Evolutionary conservation across 1,284 basidiomycete species (phyloP).

Genomic region (Microbotryum violaceum): DNA sequence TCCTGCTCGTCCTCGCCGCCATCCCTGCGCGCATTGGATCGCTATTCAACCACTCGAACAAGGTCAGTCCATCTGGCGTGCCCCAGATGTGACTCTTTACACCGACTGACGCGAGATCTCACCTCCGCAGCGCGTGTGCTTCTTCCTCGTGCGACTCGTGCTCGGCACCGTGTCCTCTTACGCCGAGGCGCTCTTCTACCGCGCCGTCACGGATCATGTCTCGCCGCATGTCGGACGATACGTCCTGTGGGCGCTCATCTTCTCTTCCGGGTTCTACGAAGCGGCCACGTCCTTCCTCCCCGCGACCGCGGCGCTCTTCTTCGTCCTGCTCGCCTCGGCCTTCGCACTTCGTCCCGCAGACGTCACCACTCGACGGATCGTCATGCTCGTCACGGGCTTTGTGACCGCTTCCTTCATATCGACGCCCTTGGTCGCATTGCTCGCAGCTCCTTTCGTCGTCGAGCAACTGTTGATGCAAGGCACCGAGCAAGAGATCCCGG

Average conservation of each 20-base stretch:
- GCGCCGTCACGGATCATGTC: slow-evolving; percentile 68
- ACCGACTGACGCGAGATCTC: slow-evolving; percentile 47
- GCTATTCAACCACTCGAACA: slow-evolving; percentile 18
- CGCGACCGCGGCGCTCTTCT: slow-evolving; percentile 91
- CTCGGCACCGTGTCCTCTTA: slow-evolving; percentile 67
- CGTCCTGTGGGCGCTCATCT: slow-evolving; percentile 71
- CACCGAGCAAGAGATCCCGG: slow-evolving; percentile 57
- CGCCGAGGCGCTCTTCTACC: slow-evolving; percentile 78
- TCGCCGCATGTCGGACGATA: slow-evolving; percentile 87
- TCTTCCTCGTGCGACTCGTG: slow-evolving; percentile 78
- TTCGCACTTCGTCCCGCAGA: slow-evolving; percentile 61
- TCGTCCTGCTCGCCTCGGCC: slow-evolving; percentile 71
- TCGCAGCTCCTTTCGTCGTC: slow-evolving; percentile 79
- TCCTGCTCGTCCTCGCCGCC: slow-evolving; percentile 72
- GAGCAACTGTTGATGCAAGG: slow-evolving; percentile 81
- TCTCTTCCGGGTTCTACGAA: slow-evolving; percentile 89
- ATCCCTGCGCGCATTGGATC: slow-evolving; percentile 39
- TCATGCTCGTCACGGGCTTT: slow-evolving; percentile 51
- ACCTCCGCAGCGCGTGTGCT: slow-evolving; percentile 58
- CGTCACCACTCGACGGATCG: slow-evolving; percentile 47
- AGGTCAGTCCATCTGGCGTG: slow-evolving; percentile 38
- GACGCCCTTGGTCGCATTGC: slow-evolving; percentile 87
- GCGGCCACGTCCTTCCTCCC: slow-evolving; percentile 81
- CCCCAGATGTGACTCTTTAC: slow-evolving; percentile 38
- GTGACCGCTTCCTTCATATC: slow-evolving; percentile 81